Percentiles rank a stretch among this genome's conserved stretches.
phyloP scores from a whole-genome alignment of 768 basidiomycete species.

The Suillus weaverae region DNA sequence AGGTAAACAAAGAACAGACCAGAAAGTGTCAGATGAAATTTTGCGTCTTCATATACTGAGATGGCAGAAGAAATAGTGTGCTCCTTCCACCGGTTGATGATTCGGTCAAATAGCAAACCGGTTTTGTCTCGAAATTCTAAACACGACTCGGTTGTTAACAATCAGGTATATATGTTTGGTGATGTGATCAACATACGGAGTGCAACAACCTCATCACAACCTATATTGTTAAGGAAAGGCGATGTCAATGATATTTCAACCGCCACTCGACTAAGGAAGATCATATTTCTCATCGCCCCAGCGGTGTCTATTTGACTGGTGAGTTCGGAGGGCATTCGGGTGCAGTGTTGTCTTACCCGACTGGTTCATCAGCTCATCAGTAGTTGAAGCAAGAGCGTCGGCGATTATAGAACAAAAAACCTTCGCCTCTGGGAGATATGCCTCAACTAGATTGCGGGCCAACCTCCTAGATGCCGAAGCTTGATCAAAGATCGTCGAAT shows the following conservation, averaged over 20 bases:
- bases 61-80: slow-evolving; percentile 35
- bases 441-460: slow-evolving; percentile 39
- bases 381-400: slow-evolving; percentile 39
- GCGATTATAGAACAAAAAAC: slow-evolving; percentile 43
- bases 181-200: slow-evolving; percentile 33
- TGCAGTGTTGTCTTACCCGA: slow-evolving; percentile 33
- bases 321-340: slow-evolving; percentile 6
- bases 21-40: slow-evolving; percentile 3
- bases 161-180: slow-evolving; percentile 2
- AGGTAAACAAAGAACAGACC: slow-evolving; percentile 15
- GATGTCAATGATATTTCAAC: slow-evolving; percentile 48
- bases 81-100: slow-evolving; percentile 56
- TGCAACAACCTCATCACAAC: slow-evolving; percentile 37
- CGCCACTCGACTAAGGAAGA: slow-evolving; percentile 52
- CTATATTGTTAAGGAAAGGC: slow-evolving; percentile 44
- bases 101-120: slow-evolving; percentile 41
- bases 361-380: slow-evolving; percentile 31
- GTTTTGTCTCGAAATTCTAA: slow-evolving; percentile 53
- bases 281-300: slow-evolving; percentile 31
- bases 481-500: slow-evolving; percentile 2
- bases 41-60: slow-evolving; percentile 19
- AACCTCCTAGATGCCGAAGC: slow-evolving; percentile 37
- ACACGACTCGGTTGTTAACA: slow-evolving; percentile 6
- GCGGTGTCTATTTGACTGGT: slow-evolving; percentile 12
- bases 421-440: slow-evolving; percentile 55